phyloP scores from a whole-genome alignment of 2,329 filamentous ascomycete genomes.

The Neoscytalidium dimidiatum region DNA sequence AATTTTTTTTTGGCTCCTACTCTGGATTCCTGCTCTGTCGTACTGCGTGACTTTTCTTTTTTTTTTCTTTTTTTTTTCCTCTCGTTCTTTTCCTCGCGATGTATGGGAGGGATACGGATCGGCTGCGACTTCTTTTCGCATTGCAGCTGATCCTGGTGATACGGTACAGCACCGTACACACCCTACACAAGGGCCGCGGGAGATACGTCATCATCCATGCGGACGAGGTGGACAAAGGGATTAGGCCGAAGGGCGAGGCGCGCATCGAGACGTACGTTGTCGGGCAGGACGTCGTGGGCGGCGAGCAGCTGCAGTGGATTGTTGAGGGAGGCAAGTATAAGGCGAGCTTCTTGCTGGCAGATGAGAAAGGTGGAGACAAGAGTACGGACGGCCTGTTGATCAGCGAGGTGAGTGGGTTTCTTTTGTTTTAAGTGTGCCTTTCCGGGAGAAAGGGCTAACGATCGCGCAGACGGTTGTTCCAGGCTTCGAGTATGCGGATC shows the following conservation, averaged over 20 bases:
- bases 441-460: not conserved
- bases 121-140: too few relatives aligned
- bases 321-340: conserved; percentile 71
- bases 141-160: not conserved
- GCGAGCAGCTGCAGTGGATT: conserved; percentile 68
- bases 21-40: too few relatives aligned
- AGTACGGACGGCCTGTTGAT: conserved; percentile 59
- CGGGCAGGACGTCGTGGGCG: conserved; percentile 56
- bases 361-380: conserved; percentile 40
- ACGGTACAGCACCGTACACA: conserved; percentile 60
- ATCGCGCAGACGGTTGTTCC: conserved; percentile 60
- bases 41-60: not conserved
- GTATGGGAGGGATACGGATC: too few relatives aligned
- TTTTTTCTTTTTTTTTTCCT: not conserved
- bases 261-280: conserved; percentile 66
- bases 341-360: conserved; percentile 60
- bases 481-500: conserved; percentile 67
- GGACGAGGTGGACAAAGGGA: conserved; percentile 41
- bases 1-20: too few relatives aligned
- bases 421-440: not conserved
- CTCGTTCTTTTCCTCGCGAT: too few relatives aligned
- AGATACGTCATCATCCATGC: conserved; percentile 66
- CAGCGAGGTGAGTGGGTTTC: conserved; percentile 51
- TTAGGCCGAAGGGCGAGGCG: conserved; percentile 51
- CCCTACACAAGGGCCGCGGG: conserved; percentile 63